These are phyloP conservation scores for Platanthera zijinensis DNA, from an alignment of 106 monocot species.

Conservation along the genomic window DNA sequence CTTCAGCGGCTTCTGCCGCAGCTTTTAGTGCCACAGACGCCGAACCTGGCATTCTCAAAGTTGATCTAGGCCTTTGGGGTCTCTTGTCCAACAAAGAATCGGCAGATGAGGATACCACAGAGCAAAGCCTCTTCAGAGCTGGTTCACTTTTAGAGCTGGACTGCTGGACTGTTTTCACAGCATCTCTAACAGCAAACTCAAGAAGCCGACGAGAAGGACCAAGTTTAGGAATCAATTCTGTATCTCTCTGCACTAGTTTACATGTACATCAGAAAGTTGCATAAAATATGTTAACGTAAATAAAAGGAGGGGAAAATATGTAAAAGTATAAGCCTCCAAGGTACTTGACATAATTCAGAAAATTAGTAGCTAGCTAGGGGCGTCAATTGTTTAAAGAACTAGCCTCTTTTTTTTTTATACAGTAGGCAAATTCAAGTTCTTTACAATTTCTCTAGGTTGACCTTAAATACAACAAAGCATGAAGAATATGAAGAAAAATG, in stretches of 20 bases:
- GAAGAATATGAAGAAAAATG: neutral
- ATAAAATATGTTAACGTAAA: neutral
- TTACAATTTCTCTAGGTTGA: neutral
- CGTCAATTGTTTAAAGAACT: neutral
- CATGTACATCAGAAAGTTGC: neutral
- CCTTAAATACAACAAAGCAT: neutral
- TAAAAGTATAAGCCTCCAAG: neutral
- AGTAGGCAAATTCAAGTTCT: neutral
- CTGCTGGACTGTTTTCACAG: conserved; percentile 52
- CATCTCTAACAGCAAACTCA: conserved; percentile 96
- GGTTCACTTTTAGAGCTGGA: conserved; percentile 39
- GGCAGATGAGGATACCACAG: conserved; percentile 54
- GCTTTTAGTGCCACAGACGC: conserved; percentile 49
- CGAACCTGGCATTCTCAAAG: conserved; percentile 22
- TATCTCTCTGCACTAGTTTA: conserved; percentile 27
- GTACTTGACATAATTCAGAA: neutral
- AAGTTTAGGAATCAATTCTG: conserved; percentile 30
- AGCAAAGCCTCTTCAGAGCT: conserved; percentile 49
- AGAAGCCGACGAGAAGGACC: conserved; percentile 72
- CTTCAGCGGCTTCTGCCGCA: conserved; percentile 77
- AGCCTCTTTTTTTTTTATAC: neutral
- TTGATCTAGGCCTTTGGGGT: conserved; percentile 35
- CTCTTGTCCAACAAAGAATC: conserved; percentile 23
- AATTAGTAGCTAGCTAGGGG: neutral
- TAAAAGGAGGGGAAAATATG: neutral